A percentile compares a stretch with the other conserved stretches of the same genome.
Conservation (phyloP, 495 filamentous ascomycete genomes). For the Cudoniella acicularis region DNA sequence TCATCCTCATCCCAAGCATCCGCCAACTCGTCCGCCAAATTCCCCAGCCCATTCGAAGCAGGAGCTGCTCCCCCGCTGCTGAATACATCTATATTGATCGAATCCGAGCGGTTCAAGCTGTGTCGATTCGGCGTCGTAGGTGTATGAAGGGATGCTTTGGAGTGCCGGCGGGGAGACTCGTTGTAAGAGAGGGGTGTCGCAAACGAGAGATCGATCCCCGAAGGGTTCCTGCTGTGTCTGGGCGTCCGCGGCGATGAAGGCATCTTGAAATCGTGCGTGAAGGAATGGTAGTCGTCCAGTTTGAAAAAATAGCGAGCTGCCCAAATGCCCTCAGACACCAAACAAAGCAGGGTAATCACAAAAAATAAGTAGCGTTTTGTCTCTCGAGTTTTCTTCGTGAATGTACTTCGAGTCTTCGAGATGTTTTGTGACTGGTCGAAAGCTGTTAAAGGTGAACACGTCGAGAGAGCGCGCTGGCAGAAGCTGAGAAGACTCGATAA, state of each 20-base stretch:
- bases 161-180: constrained; percentile 36
- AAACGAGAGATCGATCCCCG: constrained; percentile 34
- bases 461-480: constrained; percentile 17
- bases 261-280: constrained; percentile 15
- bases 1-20: constrained; percentile 56
- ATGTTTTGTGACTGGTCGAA: background rate
- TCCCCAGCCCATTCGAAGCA: constrained; percentile 62
- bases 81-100: constrained; percentile 47
- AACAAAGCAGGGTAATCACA: background rate
- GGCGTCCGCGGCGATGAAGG: constrained; percentile 61
- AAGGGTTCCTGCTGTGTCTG: constrained; percentile 62
- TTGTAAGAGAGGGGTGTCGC: constrained; percentile 22
- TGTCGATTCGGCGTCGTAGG: constrained; percentile 55
- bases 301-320: no score
- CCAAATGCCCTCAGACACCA: background rate
- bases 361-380: background rate
- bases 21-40: constrained; percentile 64
- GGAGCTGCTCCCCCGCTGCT: constrained; percentile 25
- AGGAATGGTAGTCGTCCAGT: constrained; percentile 12
- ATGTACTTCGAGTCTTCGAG: background rate
- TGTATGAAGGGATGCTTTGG: constrained; percentile 60
- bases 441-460: background rate
- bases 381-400: background rate
- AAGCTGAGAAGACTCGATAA: background rate
- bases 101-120: constrained; percentile 44